Evolutionary conservation across 2,329 filamentous ascomycete genomes (phyloP).

Genomic region (Aphanoascus verrucosus): DNA sequence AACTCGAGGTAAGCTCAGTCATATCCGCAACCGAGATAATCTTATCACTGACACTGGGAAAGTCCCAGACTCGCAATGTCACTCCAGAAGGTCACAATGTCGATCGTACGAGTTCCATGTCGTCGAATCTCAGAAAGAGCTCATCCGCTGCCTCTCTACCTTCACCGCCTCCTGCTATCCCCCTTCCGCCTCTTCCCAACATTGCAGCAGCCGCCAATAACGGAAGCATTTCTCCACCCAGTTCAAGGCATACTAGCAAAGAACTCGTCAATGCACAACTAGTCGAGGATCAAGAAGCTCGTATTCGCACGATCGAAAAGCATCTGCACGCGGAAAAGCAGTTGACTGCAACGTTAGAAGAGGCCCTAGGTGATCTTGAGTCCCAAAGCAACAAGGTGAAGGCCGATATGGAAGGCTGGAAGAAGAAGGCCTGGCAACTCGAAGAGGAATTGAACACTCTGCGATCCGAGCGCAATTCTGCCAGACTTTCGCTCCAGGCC

Average conservation of each 20-base stretch:
- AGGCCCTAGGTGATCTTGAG: constrained; percentile 89
- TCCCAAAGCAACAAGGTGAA: constrained; percentile 85
- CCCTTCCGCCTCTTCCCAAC: constrained; percentile 78
- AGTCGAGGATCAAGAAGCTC: constrained; percentile 89
- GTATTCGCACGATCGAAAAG: constrained; percentile 92
- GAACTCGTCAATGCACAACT: constrained; percentile 68
- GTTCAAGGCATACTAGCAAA: constrained; percentile 67
- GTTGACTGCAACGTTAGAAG: constrained; percentile 86
- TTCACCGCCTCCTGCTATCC: constrained; percentile 88
- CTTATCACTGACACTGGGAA: constrained; percentile 1
- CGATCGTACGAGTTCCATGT: constrained; percentile 49
- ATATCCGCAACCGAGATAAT: not conserved
- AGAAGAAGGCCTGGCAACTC: constrained; percentile 67
- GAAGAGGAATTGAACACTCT: constrained; percentile 51
- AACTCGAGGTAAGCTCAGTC: constrained; percentile 57
- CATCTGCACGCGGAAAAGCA: constrained; percentile 93
- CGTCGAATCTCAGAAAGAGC: constrained; percentile 72
- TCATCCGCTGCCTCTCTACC: constrained; percentile 72
- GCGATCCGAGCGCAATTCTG: constrained; percentile 49
- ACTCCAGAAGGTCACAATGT: constrained; percentile 27
- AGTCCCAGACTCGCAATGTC: constrained; percentile 34
- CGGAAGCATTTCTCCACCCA: constrained; percentile 47
- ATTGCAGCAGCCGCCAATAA: constrained; percentile 44
- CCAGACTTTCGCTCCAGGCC: constrained; percentile 63
- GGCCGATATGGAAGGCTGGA: constrained; percentile 79